phyloP scores from a whole-genome alignment of 148 eudicot genomes.

The Arctostaphylos glauca region DNA sequence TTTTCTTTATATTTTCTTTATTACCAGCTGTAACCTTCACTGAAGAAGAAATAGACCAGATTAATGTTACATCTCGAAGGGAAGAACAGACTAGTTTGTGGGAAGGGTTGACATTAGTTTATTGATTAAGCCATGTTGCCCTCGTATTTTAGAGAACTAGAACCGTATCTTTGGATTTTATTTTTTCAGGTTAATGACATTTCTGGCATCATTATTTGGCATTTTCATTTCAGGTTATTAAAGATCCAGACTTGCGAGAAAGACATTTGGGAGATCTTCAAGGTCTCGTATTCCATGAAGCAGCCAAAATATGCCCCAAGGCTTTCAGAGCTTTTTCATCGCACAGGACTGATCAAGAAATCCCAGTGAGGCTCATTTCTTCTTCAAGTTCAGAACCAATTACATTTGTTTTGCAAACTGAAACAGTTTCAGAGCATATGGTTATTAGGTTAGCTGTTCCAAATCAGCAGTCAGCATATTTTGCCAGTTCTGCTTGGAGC shows the following conservation, averaged over 20 bases:
- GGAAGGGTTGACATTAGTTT: neutral
- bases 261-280: constrained; percentile 91
- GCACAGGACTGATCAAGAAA: constrained; percentile 49
- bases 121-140: neutral
- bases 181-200: neutral
- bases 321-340: constrained; percentile 64
- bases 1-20: neutral
- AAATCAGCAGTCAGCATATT: neutral
- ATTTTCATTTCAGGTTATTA: constrained; percentile 48
- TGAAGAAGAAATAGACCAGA: neutral
- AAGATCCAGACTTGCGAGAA: constrained; percentile 65
- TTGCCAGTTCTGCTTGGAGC: neutral
- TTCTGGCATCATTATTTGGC: constrained; percentile 6
- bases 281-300: constrained; percentile 56
- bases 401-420: neutral
- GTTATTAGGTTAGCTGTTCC: neutral
- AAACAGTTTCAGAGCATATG: neutral
- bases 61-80: neutral
- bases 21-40: neutral
- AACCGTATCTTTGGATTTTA: neutral
- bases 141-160: neutral
- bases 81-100: neutral
- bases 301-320: constrained; percentile 42
- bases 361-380: constrained; percentile 53
- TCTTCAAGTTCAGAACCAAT: neutral